Percentiles rank a stretch among this genome's conserved stretches.
These are phyloP conservation scores for Wickerhamiella sergipiensis DNA, from an alignment of 805 yeast species.

Conservation along the genomic window DNA sequence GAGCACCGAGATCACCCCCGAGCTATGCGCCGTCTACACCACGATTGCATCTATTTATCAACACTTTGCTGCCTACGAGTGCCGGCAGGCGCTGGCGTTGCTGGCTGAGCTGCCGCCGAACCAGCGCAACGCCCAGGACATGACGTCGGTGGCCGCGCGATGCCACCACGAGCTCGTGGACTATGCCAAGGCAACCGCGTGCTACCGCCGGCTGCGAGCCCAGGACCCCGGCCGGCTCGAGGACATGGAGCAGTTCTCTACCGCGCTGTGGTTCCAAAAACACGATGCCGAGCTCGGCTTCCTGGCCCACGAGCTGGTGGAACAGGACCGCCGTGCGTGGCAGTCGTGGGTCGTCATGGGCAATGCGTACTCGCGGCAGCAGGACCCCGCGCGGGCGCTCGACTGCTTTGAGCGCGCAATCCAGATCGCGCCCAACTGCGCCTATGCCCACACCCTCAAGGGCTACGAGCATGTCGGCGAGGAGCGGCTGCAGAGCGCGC, in stretches of 20 bases:
- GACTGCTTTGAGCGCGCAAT: conserved; percentile 73
- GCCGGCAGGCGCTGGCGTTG: conserved; percentile 62
- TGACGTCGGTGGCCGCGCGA: conserved; percentile 63
- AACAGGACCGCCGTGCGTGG: conserved; percentile 49
- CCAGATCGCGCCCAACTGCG: conserved; percentile 50
- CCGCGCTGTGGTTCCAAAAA: conserved; percentile 84
- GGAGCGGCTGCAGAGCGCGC: conserved; percentile 84
- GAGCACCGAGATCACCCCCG: background rate
- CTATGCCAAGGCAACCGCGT: conserved; percentile 59
- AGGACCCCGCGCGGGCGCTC: conserved; percentile 83
- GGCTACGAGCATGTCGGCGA: conserved; percentile 85
- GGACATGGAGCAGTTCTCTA: conserved; percentile 87
- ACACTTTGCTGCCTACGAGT: conserved; percentile 38
- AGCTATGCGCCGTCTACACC: background rate
- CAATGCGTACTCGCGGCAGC: conserved; percentile 65
- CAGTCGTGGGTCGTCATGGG: conserved; percentile 91
- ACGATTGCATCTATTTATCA: background rate
- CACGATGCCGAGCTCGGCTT: conserved; percentile 66
- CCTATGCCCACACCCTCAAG: conserved; percentile 82
- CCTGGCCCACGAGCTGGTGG: conserved; percentile 62
- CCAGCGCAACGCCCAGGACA: conserved; percentile 71
- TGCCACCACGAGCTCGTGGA: conserved; percentile 78
- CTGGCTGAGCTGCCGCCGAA: conserved; percentile 49
- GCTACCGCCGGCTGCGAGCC: conserved; percentile 47
- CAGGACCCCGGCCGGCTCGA: conserved; percentile 64